These are phyloP conservation scores for Aspergillus pseudoviridinutans DNA, from an alignment of 2,329 filamentous ascomycete species.

Conservation along the genomic window DNA sequence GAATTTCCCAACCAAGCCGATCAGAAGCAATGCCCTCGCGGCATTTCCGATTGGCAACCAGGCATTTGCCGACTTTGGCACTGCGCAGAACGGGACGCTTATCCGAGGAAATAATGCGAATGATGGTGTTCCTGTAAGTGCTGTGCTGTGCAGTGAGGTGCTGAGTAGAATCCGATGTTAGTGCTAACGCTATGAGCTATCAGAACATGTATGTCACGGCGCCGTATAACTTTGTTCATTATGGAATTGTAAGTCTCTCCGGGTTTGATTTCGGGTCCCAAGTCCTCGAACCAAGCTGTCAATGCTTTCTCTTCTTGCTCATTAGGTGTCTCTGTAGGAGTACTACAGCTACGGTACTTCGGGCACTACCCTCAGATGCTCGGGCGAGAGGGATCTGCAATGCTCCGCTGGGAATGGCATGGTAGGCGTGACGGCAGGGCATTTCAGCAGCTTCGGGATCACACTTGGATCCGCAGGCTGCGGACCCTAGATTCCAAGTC, in stretches of 20 bases:
- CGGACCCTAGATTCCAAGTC: neutral
- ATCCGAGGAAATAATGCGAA: constrained; percentile 24
- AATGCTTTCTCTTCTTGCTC: neutral
- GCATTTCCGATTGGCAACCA: constrained; percentile 30
- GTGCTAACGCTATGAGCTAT: neutral
- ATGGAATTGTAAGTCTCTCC: constrained; percentile 20
- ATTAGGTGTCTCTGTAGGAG: constrained; percentile 12
- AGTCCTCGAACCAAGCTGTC: neutral
- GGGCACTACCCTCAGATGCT: constrained; percentile 14
- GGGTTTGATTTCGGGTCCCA: neutral
- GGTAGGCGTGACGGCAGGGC: constrained; percentile 19
- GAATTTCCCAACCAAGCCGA: constrained; percentile 26
- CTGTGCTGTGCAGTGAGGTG: neutral
- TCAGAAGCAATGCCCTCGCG: constrained; percentile 30
- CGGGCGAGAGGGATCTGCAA: constrained; percentile 21
- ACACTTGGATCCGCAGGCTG: constrained; percentile 19
- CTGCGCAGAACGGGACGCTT: constrained; percentile 20
- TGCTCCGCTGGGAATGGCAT: constrained; percentile 28
- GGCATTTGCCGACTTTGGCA: constrained; percentile 22
- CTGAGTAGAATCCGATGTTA: neutral
- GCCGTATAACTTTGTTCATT: constrained; percentile 22
- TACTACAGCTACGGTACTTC: constrained; percentile 24
- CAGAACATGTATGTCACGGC: constrained; percentile 24
- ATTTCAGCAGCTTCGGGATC: constrained; percentile 24
- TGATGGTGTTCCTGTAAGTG: constrained; percentile 26